Percentiles rank a stretch among this genome's conserved stretches.
These are phyloP conservation scores for Blakeslea trispora DNA, from an alignment of 371 early-diverging fungal species.

Conservation along the genomic window DNA sequence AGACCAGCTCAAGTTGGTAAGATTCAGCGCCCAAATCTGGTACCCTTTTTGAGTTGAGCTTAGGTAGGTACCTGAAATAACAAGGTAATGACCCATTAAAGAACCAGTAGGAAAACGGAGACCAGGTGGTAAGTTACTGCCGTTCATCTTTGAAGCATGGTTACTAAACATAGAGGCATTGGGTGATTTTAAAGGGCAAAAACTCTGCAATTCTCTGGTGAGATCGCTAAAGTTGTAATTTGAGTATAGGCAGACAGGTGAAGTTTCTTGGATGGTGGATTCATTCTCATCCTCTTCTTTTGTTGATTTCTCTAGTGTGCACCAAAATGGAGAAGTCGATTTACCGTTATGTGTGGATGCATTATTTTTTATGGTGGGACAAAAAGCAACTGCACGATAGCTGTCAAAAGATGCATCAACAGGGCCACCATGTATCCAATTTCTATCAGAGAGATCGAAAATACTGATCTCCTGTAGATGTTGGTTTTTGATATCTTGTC, in stretches of 20 bases:
- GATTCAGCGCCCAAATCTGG: conserved; percentile 75
- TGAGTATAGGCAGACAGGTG: conserved; percentile 66
- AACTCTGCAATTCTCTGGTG: conserved; percentile 68
- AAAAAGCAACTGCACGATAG: conserved; percentile 74
- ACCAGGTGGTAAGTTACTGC: conserved; percentile 73
- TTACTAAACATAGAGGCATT: conserved; percentile 34
- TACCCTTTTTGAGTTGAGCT: conserved; percentile 67
- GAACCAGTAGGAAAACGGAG: conserved; percentile 76
- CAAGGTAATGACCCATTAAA: conserved; percentile 67
- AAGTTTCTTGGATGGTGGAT: conserved; percentile 23
- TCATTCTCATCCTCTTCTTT: background rate
- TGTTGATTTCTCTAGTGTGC: no score
- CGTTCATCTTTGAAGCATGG: conserved; percentile 65
- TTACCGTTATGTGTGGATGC: no score
- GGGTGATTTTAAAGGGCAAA: conserved; percentile 41
- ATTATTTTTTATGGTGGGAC: conserved; percentile 10
- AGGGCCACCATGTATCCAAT: conserved; percentile 63
- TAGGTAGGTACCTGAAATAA: conserved; percentile 76
- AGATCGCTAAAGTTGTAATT: conserved; percentile 82
- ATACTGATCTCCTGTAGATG: conserved; percentile 76
- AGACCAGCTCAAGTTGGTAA: conserved; percentile 66
- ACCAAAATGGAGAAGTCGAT: no score
- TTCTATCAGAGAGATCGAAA: conserved; percentile 58
- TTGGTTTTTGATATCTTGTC: conserved; percentile 70
- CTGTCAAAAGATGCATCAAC: conserved; percentile 70